A percentile compares a stretch with the other conserved stretches of the same genome.
phyloP scores from a whole-genome alignment of 176 grass and related monocot genomes.

The Triticum turgidum region DNA sequence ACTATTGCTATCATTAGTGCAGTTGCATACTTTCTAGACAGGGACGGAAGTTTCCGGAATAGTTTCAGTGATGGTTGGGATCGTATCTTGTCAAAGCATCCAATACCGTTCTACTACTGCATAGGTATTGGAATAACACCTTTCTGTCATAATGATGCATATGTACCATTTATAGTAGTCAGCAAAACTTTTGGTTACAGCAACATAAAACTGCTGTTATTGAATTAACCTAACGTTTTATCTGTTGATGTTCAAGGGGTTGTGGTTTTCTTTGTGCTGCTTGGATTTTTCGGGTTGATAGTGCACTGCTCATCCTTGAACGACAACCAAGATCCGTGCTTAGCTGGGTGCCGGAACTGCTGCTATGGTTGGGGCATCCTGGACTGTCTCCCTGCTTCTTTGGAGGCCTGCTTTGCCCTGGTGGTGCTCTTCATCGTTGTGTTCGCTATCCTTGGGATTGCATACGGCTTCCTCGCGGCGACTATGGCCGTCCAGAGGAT shows the following conservation, averaged over 20 bases:
- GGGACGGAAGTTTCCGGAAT: slow-evolving; percentile 84
- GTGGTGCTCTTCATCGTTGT: slow-evolving; percentile 83
- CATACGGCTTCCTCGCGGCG: slow-evolving; percentile 83
- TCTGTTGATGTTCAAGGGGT: slow-evolving; percentile 60
- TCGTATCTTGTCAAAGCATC: slow-evolving; percentile 91
- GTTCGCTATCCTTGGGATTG: slow-evolving; percentile 88
- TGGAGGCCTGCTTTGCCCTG: slow-evolving; percentile 93
- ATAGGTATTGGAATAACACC: slow-evolving; percentile 52
- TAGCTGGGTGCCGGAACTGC: slow-evolving; percentile 90
- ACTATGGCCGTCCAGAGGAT: slow-evolving; percentile 94
- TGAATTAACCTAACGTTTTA: not conserved
- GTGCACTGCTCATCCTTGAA: slow-evolving; percentile 88
- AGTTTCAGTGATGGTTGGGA: slow-evolving; percentile 96
- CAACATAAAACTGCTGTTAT: not conserved
- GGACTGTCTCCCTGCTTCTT: slow-evolving; percentile 87
- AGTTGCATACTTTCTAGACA: slow-evolving; percentile 82
- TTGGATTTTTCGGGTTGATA: slow-evolving; percentile 89
- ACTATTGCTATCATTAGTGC: slow-evolving; percentile 81
- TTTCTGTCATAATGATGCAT: slow-evolving; percentile 3
- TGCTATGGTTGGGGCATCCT: slow-evolving; percentile 97
- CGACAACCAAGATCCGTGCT: slow-evolving; percentile 72
- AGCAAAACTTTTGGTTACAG: not conserved
- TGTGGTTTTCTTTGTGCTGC: slow-evolving; percentile 84
- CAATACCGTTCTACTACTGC: slow-evolving; percentile 95
- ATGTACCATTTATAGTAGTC: not conserved